Evolutionary conservation across 1,139 yeast genomes (phyloP).

Genomic region (Lodderomyces pseudojiufengensis): DNA sequence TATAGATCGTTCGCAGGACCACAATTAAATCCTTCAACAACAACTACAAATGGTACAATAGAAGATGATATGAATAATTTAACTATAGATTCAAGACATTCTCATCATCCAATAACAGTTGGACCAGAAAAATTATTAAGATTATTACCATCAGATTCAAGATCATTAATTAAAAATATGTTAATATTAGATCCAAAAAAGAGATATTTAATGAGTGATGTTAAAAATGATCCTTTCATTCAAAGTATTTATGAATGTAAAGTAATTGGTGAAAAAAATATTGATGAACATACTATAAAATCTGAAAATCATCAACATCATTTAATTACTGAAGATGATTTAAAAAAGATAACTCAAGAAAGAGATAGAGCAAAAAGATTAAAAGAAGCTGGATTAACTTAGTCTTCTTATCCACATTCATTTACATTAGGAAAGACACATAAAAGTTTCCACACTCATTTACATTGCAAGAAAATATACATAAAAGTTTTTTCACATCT

Average conservation of each 20-base stretch:
- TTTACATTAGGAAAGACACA: too few relatives aligned
- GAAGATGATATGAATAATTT: conserved; percentile 8
- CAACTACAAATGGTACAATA: background rate
- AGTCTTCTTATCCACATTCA: too few relatives aligned
- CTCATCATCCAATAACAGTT: conserved; percentile 10
- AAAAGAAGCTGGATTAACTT: conserved; percentile 15
- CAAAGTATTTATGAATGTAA: conserved; percentile 30
- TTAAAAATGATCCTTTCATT: conserved; percentile 27
- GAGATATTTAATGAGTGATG: conserved; percentile 30
- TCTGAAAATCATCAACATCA: conserved; percentile 47
- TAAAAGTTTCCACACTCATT: background rate
- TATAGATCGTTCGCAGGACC: conserved; percentile 32
- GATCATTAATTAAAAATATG: conserved; percentile 33
- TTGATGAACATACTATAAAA: conserved; percentile 6
- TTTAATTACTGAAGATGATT: conserved; percentile 53
- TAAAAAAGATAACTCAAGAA: conserved; percentile 40
- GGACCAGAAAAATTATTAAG: conserved; percentile 36
- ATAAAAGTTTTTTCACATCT: background rate
- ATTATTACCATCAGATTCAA: conserved; percentile 35
- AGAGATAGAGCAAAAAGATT: conserved; percentile 27
- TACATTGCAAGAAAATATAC: background rate
- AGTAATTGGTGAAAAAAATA: conserved; percentile 10
- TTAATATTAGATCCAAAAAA: conserved; percentile 26
- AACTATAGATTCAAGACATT: conserved; percentile 6
- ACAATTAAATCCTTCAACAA: conserved; percentile 7